Evolutionary conservation across 2,329 filamentous ascomycete genomes (phyloP).

Genomic region (Septoria petroselini): DNA sequence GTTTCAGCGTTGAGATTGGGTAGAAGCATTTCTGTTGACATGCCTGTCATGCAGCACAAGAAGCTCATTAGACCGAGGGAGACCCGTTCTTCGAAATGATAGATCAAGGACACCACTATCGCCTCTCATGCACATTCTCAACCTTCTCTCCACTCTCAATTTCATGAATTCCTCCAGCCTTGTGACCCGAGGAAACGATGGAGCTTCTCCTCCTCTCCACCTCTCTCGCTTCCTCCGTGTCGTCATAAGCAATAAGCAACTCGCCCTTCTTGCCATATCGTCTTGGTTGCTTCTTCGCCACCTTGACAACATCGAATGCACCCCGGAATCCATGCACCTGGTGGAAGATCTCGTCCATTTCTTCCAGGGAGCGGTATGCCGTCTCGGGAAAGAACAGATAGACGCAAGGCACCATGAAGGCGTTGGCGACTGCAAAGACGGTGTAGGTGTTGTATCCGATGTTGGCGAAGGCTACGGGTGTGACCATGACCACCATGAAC

Average conservation of each 20-base stretch:
- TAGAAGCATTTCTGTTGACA: no score
- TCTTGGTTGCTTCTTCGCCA: slow-evolving; percentile 52
- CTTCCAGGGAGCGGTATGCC: slow-evolving; percentile 61
- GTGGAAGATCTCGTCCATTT: slow-evolving; percentile 59
- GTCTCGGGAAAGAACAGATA: slow-evolving; percentile 50
- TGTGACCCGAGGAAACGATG: slow-evolving; percentile 15
- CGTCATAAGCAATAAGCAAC: slow-evolving; percentile 53
- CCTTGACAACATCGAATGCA: slow-evolving; percentile 53
- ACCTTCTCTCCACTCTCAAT: slow-evolving; percentile 18
- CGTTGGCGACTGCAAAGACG: slow-evolving; percentile 62
- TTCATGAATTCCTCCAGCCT: slow-evolving; percentile 1
- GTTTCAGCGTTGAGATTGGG: no score
- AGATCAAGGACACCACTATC: background rate
- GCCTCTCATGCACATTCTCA: slow-evolving; percentile 4
- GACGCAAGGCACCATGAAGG: slow-evolving; percentile 53
- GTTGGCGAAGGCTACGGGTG: slow-evolving; percentile 55
- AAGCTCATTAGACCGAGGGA: no score
- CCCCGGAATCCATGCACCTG: slow-evolving; percentile 45
- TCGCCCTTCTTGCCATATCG: slow-evolving; percentile 59
- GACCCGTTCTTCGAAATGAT: no score
- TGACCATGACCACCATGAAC: slow-evolving; percentile 53
- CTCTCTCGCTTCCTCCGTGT: slow-evolving; percentile 34
- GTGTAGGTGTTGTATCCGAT: slow-evolving; percentile 62
- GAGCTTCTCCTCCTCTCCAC: slow-evolving; percentile 29
- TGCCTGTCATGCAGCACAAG: no score